phyloP scores from a whole-genome alignment of 768 basidiomycete species.

The Pholiota microspora region DNA sequence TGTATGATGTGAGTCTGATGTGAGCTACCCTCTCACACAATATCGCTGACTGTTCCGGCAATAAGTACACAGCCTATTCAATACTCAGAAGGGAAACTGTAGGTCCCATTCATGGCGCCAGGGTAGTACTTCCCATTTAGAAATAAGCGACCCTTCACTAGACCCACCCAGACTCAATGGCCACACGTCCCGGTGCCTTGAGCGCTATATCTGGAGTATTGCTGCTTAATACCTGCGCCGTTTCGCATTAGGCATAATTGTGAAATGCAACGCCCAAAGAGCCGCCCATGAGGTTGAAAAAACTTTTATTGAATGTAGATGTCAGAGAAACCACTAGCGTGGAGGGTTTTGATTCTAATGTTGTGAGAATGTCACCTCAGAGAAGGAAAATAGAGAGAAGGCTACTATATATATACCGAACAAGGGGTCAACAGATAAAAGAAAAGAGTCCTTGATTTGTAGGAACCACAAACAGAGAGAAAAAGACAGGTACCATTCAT shows the following conservation, averaged over 20 bases:
- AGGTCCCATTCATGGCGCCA: neutral
- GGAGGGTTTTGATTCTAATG: too few relatives aligned
- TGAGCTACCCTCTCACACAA: neutral
- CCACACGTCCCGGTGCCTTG: too few relatives aligned
- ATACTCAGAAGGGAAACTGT: too few relatives aligned
- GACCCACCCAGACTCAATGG: neutral
- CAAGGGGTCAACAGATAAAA: neutral
- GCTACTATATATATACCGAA: neutral
- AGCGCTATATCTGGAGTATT: too few relatives aligned
- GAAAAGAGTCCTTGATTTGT: neutral
- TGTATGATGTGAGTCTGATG: too few relatives aligned
- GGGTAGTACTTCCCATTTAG: neutral
- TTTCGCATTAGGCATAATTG: too few relatives aligned
- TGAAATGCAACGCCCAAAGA: too few relatives aligned
- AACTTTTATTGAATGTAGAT: too few relatives aligned
- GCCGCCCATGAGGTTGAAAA: too few relatives aligned
- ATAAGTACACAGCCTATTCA: neutral
- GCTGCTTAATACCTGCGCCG: too few relatives aligned
- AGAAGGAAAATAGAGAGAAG: neutral
- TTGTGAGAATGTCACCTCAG: too few relatives aligned
- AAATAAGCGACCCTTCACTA: neutral
- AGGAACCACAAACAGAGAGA: neutral
- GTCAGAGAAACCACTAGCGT: too few relatives aligned
- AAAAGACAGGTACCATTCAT: neutral
- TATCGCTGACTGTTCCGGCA: neutral